phyloP scores from a whole-genome alignment of 2,329 filamentous ascomycete species.

The Phialocephala sp. region DNA sequence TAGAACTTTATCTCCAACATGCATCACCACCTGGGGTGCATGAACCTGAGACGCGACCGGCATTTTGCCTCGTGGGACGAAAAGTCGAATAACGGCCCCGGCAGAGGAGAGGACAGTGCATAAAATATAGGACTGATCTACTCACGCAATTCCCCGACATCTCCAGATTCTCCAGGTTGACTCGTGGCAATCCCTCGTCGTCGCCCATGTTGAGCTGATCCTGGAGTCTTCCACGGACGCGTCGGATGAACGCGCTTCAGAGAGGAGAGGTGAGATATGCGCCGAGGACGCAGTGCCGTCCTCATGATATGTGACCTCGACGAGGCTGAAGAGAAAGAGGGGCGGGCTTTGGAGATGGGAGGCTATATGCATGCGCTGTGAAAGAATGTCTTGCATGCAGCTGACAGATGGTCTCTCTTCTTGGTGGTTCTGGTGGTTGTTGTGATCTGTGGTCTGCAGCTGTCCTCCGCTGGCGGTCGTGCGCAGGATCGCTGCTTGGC shows the following conservation, averaged over 20 bases:
- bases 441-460: constrained; percentile 6
- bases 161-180: constrained; percentile 22
- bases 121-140: constrained; percentile 21
- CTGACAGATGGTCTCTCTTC: not conserved
- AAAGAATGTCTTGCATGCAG: constrained; percentile 1
- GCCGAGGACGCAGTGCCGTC: constrained; percentile 2
- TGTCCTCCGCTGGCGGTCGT: not conserved
- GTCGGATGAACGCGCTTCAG: constrained; percentile 7
- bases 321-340: not conserved
- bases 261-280: constrained; percentile 5
- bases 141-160: constrained; percentile 27
- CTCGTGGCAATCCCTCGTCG: constrained; percentile 18
- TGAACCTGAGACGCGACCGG: constrained; percentile 22
- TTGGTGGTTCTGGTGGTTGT: not conserved
- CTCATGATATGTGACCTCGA: constrained; percentile 14
- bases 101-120: constrained; percentile 15
- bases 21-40: constrained; percentile 20
- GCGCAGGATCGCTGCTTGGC: constrained; percentile 8
- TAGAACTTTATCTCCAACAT: constrained; percentile 12
- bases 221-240: constrained; percentile 4
- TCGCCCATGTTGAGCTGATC: not conserved
- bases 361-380: constrained; percentile 2
- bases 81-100: constrained; percentile 3
- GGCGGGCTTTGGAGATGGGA: not conserved
- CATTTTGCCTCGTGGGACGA: constrained; percentile 20